Percentiles rank a stretch among this genome's conserved stretches.
phyloP scores from a whole-genome alignment of 1,284 basidiomycete genomes.

The Inonotus hispidus region DNA sequence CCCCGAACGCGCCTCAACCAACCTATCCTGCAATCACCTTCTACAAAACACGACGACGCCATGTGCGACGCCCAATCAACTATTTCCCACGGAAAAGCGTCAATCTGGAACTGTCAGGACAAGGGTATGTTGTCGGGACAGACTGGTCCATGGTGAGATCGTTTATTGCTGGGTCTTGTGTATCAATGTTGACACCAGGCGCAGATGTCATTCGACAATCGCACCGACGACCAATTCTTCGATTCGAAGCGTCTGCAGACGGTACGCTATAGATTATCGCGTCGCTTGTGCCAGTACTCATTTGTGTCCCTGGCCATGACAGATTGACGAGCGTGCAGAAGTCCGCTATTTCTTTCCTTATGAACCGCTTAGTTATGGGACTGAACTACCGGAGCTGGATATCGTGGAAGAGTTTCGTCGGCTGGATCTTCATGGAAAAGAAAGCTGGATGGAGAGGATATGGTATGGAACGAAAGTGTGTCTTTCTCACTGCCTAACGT shows the following conservation, averaged over 20 bases:
- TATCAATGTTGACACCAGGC: neutral
- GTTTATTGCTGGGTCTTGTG: neutral
- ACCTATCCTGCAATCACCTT: neutral
- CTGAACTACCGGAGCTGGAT: neutral
- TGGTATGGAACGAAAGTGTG: neutral
- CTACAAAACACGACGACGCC: neutral
- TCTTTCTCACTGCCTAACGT: neutral
- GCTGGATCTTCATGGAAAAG: neutral
- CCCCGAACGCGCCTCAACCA: neutral
- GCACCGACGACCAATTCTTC: neutral
- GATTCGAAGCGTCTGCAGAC: constrained; percentile 5
- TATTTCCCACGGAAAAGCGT: neutral
- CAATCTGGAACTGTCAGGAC: neutral
- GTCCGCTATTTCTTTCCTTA: neutral
- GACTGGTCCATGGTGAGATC: constrained; percentile 4
- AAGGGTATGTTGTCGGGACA: neutral
- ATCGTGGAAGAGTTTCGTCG: neutral
- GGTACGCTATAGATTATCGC: neutral
- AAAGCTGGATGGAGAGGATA: neutral
- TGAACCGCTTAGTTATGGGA: neutral
- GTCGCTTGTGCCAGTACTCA: neutral
- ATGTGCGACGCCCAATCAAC: neutral
- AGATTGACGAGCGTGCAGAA: constrained; percentile 5
- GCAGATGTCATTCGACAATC: neutral
- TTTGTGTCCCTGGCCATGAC: neutral